Evolutionary conservation across 805 yeast species (phyloP).

Genomic region (Metschnikowia corniflorae): DNA sequence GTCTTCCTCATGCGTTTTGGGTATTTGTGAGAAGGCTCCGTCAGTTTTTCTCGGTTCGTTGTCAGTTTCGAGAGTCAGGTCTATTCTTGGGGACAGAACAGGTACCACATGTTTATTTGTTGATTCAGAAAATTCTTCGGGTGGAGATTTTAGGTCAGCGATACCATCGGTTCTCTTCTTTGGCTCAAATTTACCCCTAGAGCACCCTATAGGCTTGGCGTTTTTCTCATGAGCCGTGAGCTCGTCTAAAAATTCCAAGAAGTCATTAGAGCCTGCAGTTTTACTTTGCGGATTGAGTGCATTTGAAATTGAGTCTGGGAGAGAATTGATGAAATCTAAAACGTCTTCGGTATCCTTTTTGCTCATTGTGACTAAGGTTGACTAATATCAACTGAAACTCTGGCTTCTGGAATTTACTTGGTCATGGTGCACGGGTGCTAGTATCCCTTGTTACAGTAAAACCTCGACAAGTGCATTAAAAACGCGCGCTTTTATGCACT

Average conservation of each 20-base stretch:
- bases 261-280: constrained; percentile 42
- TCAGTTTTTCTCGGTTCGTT: neutral
- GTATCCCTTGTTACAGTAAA: too few relatives aligned
- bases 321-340: constrained; percentile 72
- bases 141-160: too few relatives aligned
- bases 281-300: constrained; percentile 14
- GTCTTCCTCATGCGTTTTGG: neutral
- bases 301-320: constrained; percentile 53
- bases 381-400: too few relatives aligned
- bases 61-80: neutral
- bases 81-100: too few relatives aligned
- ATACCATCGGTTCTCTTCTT: constrained; percentile 19
- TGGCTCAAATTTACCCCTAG: constrained; percentile 33
- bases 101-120: neutral
- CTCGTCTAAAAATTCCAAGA: constrained; percentile 61
- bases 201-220: constrained; percentile 13
- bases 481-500: too few relatives aligned
- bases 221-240: constrained; percentile 58
- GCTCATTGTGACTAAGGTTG: constrained; percentile 7
- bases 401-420: too few relatives aligned
- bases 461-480: too few relatives aligned
- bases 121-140: too few relatives aligned
- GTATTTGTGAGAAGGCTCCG: neutral
- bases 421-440: too few relatives aligned
- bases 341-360: constrained; percentile 63